Evolutionary conservation across 768 basidiomycete genomes (phyloP).

Genomic region (Pisolithus orientalis): DNA sequence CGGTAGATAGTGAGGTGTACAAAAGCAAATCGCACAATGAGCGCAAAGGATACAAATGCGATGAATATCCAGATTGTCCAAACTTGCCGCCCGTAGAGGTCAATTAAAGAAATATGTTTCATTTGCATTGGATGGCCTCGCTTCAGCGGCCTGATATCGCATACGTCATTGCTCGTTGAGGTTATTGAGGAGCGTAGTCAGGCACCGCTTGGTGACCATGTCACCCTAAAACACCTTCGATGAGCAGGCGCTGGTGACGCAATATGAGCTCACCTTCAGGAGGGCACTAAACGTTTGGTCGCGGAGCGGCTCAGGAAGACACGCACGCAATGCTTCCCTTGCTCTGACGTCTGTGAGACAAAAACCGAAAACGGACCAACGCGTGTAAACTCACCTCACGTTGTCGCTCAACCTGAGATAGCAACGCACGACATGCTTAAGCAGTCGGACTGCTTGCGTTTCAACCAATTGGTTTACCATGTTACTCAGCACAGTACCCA

Average conservation of each 20-base stretch:
- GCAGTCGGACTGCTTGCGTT: slow-evolving; percentile 89
- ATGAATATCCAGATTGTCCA: slow-evolving; percentile 26
- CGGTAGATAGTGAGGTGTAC: slow-evolving; percentile 29
- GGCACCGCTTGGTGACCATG: slow-evolving; percentile 94
- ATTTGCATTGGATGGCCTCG: slow-evolving; percentile 2
- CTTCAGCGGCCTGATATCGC: not conserved
- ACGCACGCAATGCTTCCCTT: slow-evolving; percentile 90
- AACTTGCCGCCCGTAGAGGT: slow-evolving; percentile 15
- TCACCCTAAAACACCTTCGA: slow-evolving; percentile 56
- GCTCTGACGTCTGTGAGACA: slow-evolving; percentile 49
- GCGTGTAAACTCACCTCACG: slow-evolving; percentile 55
- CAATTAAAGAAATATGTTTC: slow-evolving; percentile 10
- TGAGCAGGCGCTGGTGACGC: not conserved
- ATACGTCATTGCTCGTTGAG: slow-evolving; percentile 56
- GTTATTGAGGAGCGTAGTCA: slow-evolving; percentile 86
- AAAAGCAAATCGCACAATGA: slow-evolving; percentile 16
- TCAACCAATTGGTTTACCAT: slow-evolving; percentile 99
- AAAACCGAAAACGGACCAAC: slow-evolving; percentile 3
- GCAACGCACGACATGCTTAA: slow-evolving; percentile 98
- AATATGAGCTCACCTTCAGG: slow-evolving; percentile 58
- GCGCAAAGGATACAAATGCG: slow-evolving; percentile 23
- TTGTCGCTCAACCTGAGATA: slow-evolving; percentile 96
- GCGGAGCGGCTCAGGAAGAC: slow-evolving; percentile 90
- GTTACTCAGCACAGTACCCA: slow-evolving; percentile 95
- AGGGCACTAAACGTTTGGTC: slow-evolving; percentile 90